These are phyloP conservation scores for Litchi chinensis DNA, from an alignment of 345 rosid genomes.

Conservation along the genomic window DNA sequence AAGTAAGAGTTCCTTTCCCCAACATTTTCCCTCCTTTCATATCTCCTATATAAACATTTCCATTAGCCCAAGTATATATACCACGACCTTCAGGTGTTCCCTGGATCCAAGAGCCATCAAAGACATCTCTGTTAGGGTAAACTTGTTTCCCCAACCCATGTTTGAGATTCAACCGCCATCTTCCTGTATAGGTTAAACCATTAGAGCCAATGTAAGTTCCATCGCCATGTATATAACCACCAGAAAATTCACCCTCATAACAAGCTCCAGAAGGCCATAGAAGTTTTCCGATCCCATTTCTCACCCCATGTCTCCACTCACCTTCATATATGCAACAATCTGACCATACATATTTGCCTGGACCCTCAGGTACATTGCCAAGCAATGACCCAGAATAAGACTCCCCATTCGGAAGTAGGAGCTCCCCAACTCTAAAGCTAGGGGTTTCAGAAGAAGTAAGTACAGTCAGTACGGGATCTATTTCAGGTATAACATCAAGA, in stretches of 20 bases:
- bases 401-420: constrained; percentile 67
- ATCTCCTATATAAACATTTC: constrained; percentile 74
- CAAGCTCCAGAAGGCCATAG: constrained; percentile 72
- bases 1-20: constrained; percentile 86
- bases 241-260: constrained; percentile 89
- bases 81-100: constrained; percentile 92
- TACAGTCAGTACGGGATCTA: constrained; percentile 38
- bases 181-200: constrained; percentile 69
- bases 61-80: constrained; percentile 88
- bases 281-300: constrained; percentile 80
- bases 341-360: constrained; percentile 85
- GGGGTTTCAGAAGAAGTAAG: constrained; percentile 52
- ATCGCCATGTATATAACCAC: constrained; percentile 84
- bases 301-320: constrained; percentile 92
- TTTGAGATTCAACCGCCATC: constrained; percentile 89
- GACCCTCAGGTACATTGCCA: constrained; percentile 76
- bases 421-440: constrained; percentile 66
- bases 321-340: constrained; percentile 79
- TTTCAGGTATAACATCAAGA: constrained; percentile 50
- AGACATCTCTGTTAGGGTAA: constrained; percentile 74
- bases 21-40: constrained; percentile 98
- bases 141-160: constrained; percentile 90
- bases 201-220: constrained; percentile 62
- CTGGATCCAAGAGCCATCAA: constrained; percentile 93
- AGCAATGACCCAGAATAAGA: constrained; percentile 77